These are phyloP conservation scores for Amauroascus verrucosus DNA, from an alignment of 2,329 filamentous ascomycete species.

Conservation along the genomic window DNA sequence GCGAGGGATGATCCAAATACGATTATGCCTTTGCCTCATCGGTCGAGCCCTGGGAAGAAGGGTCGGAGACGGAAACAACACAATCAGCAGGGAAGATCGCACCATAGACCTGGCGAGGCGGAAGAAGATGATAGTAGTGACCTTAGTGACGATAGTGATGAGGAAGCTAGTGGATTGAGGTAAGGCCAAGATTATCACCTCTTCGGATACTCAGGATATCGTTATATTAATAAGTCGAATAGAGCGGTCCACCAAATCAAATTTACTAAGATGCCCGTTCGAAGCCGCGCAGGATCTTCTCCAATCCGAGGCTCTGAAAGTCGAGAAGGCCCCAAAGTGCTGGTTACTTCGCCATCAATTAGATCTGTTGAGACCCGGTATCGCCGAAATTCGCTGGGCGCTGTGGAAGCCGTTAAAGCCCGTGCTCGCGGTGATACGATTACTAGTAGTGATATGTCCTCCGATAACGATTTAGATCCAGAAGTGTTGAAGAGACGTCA, in stretches of 20 bases:
- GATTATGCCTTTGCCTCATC: slow-evolving; percentile 38
- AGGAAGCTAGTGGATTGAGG: slow-evolving; percentile 43
- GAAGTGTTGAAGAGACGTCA: slow-evolving; percentile 45
- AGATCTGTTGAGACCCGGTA: slow-evolving; percentile 39
- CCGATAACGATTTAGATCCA: slow-evolving; percentile 52
- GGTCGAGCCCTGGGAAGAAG: slow-evolving; percentile 19
- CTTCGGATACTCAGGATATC: background rate
- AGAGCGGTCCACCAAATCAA: slow-evolving; percentile 81
- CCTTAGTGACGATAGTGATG: slow-evolving; percentile 56
- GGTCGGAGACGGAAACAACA: slow-evolving; percentile 10
- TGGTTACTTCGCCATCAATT: slow-evolving; percentile 47
- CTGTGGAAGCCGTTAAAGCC: slow-evolving; percentile 44
- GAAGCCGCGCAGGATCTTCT: slow-evolving; percentile 77
- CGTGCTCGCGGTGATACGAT: slow-evolving; percentile 51
- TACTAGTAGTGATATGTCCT: slow-evolving; percentile 57
- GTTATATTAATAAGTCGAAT: slow-evolving; percentile 2
- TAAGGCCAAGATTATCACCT: slow-evolving; percentile 22
- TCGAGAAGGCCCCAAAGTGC: slow-evolving; percentile 39
- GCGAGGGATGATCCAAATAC: slow-evolving; percentile 45
- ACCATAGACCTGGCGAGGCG: slow-evolving; percentile 31
- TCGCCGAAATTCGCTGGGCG: slow-evolving; percentile 47
- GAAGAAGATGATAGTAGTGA: slow-evolving; percentile 59
- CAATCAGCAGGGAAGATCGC: slow-evolving; percentile 23
- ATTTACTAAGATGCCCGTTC: slow-evolving; percentile 89
- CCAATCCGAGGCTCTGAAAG: slow-evolving; percentile 53